A percentile compares a stretch with the other conserved stretches of the same genome.
Conservation (phyloP, 345 rosid genomes). For the Populus simonii region DNA sequence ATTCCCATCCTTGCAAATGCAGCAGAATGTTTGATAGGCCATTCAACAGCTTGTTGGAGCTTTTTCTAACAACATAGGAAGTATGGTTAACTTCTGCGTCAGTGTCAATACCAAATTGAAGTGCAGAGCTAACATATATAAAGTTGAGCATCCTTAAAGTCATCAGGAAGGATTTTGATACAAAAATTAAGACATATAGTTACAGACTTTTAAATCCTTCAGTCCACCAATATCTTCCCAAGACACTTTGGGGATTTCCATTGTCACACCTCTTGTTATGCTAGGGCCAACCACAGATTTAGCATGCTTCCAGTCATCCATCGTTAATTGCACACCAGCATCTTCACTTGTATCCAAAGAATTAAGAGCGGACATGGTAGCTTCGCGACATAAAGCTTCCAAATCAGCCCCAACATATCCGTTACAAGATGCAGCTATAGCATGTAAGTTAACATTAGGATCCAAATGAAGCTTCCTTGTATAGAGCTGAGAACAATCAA, state of each 20-base stretch:
- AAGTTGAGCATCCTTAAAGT: background rate
- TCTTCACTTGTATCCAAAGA: constrained; percentile 35
- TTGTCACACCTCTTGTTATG: constrained; percentile 86
- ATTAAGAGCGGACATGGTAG: constrained; percentile 56
- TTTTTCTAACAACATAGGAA: constrained; percentile 51
- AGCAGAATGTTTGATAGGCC: constrained; percentile 85
- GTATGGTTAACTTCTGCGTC: background rate
- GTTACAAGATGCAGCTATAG: constrained; percentile 73
- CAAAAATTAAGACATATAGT: background rate
- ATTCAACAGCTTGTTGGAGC: constrained; percentile 86
- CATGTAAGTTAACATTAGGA: constrained; percentile 50
- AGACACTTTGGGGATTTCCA: constrained; percentile 80
- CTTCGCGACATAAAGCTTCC: constrained; percentile 87
- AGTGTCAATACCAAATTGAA: constrained; percentile 2
- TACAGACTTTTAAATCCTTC: constrained; percentile 54
- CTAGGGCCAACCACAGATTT: constrained; percentile 76
- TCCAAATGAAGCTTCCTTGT: constrained; percentile 64
- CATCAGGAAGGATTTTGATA: background rate
- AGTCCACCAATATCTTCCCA: constrained; percentile 97
- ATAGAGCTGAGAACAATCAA: constrained; percentile 54
- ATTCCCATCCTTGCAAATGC: constrained; percentile 71
- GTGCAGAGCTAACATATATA: background rate
- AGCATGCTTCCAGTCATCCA: constrained; percentile 70
- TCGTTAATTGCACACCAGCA: constrained; percentile 34
- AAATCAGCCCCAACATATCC: constrained; percentile 97